Conservation (phyloP, 1,284 basidiomycete genomes). For the Fomes fomentarius region DNA sequence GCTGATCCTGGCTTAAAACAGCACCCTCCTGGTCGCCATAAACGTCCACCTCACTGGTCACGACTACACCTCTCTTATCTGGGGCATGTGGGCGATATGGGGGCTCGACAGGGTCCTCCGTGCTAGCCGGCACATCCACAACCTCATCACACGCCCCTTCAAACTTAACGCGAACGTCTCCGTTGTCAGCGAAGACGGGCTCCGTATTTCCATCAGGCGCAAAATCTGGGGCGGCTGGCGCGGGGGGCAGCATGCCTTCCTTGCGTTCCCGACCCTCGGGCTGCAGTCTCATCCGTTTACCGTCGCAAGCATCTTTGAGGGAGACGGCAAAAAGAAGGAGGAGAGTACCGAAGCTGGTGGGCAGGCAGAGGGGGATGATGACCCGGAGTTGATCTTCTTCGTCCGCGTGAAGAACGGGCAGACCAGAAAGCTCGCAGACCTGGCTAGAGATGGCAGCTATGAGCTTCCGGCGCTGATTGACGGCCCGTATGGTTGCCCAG, state of each 20-base stretch:
- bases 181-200: constrained; percentile 41
- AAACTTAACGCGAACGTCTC: constrained; percentile 32
- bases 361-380: no score
- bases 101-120: constrained; percentile 44
- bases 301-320: constrained; percentile 43
- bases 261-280: constrained; percentile 49
- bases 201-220: constrained; percentile 41
- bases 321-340: constrained; percentile 19
- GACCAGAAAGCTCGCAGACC: constrained; percentile 21
- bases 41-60: constrained; percentile 20
- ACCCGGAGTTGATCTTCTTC: constrained; percentile 49
- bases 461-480: constrained; percentile 47
- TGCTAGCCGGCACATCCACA: constrained; percentile 37
- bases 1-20: background rate
- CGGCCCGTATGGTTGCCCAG: constrained; percentile 53
- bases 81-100: constrained; percentile 48
- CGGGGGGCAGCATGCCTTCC: constrained; percentile 61
- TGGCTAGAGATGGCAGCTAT: constrained; percentile 23
- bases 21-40: constrained; percentile 23
- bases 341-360: no score
- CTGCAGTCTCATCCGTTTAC: constrained; percentile 63
- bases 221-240: constrained; percentile 45
- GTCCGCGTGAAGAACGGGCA: constrained; percentile 36
- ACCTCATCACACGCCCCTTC: constrained; percentile 35
- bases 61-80: constrained; percentile 31